Conservation (phyloP, 225 moss, liverwort and hornwort species). For the Antitrichia curtipendula region DNA sequence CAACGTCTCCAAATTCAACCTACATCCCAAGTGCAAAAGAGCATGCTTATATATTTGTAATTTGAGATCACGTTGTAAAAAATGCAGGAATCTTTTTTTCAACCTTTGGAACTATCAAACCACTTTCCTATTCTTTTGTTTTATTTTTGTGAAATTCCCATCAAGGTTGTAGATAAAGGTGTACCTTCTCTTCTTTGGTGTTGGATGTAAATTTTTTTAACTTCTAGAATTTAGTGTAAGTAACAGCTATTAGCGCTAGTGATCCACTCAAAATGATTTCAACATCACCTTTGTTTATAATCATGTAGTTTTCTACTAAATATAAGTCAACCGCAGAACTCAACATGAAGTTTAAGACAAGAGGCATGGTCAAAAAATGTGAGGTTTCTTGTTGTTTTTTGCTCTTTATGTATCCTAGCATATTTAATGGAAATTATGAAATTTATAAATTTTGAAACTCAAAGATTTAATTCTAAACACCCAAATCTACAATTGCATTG, state of each 20-base stretch:
- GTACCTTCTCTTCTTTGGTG: accelerated
- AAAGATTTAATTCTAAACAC: background rate
- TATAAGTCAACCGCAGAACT: background rate
- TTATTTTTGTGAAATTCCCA: accelerated
- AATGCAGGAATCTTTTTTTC: background rate
- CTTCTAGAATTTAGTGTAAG: background rate
- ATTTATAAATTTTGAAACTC: background rate
- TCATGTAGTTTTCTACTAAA: accelerated
- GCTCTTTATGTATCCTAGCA: accelerated
- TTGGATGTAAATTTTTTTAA: background rate
- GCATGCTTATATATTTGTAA: background rate
- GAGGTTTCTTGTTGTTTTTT: background rate
- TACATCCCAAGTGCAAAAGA: background rate
- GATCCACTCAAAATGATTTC: background rate
- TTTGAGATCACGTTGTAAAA: accelerated
- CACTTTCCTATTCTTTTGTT: accelerated
- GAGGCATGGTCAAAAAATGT: accelerated
- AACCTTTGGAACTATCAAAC: too few species aligned
- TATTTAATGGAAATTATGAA: background rate
- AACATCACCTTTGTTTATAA: background rate
- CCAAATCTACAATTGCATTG: background rate
- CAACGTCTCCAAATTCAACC: accelerated
- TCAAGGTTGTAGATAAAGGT: too few species aligned
- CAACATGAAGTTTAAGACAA: background rate
- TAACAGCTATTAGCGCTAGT: accelerated